phyloP scores from a whole-genome alignment of 1,284 basidiomycete genomes.

The Ceratobasidium sp. region DNA sequence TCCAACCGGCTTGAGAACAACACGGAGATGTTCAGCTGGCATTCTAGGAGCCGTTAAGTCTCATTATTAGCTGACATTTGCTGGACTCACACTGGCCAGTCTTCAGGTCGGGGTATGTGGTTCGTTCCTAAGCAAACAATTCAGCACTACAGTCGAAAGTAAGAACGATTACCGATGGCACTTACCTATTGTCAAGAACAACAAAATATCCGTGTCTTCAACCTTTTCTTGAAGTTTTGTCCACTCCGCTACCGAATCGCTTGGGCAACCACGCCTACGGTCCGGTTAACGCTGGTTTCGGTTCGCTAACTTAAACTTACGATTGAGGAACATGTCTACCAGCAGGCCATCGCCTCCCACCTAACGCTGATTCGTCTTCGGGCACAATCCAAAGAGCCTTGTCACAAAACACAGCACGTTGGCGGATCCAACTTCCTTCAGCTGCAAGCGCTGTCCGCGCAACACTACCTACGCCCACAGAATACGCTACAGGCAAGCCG shows the following conservation, averaged over 20 bases:
- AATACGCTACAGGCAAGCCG: constrained; percentile 78
- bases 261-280: constrained; percentile 55
- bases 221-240: constrained; percentile 65
- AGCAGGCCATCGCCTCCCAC: constrained; percentile 75
- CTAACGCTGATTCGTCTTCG: constrained; percentile 60
- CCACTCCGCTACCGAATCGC: constrained; percentile 77
- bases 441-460: constrained; percentile 71
- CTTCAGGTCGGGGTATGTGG: constrained; percentile 85
- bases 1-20: constrained; percentile 82
- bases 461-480: constrained; percentile 70
- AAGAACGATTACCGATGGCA: not conserved
- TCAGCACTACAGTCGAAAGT: not conserved
- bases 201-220: constrained; percentile 78
- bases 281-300: not conserved
- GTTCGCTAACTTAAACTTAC: constrained; percentile 48
- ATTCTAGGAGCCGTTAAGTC: constrained; percentile 60
- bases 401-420: constrained; percentile 77
- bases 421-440: constrained; percentile 75
- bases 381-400: constrained; percentile 83
- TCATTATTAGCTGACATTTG: not conserved
- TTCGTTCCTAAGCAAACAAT: constrained; percentile 61
- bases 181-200: constrained; percentile 78
- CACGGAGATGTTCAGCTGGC: constrained; percentile 79
- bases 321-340: constrained; percentile 88
- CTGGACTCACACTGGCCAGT: constrained; percentile 81